Evolutionary conservation across 2,329 filamentous ascomycete genomes (phyloP).

Genomic region (Dothideomycetes sp.): DNA sequence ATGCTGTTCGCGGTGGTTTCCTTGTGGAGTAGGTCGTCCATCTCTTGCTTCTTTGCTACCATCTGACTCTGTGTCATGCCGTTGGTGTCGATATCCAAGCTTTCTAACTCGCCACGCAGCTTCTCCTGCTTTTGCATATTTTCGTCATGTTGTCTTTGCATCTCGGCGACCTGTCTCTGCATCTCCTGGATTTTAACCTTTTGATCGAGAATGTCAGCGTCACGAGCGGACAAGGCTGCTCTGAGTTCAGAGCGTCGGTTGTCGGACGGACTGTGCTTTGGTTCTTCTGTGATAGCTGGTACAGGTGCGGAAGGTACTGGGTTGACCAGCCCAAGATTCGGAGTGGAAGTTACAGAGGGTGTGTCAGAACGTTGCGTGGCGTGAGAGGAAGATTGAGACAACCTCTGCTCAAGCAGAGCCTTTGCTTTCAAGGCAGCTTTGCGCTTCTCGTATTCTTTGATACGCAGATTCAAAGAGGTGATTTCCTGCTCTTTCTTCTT

Average conservation of each 20-base stretch:
- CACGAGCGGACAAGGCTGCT: constrained; percentile 10
- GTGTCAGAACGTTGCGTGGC: not conserved
- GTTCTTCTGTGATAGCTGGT: not conserved
- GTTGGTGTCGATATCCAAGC: constrained; percentile 39
- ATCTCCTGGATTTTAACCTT: constrained; percentile 18
- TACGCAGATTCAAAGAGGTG: constrained; percentile 37
- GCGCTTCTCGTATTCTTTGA: constrained; percentile 40
- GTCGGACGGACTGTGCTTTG: not conserved
- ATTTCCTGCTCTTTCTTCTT: constrained; percentile 41
- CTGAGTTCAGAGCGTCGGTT: constrained; percentile 7
- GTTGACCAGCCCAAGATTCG: too few species aligned
- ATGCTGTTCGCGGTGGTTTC: not conserved
- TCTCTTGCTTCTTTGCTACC: constrained; percentile 33
- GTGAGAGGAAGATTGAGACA: constrained; percentile 7
- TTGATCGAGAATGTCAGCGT: constrained; percentile 17
- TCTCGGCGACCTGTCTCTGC: constrained; percentile 31
- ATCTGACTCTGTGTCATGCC: constrained; percentile 38
- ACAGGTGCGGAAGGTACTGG: not conserved
- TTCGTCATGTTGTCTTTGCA: constrained; percentile 34
- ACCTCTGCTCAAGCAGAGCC: constrained; percentile 11
- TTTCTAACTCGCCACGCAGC: constrained; percentile 34
- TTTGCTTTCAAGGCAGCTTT: constrained; percentile 30
- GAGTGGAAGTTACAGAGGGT: not conserved
- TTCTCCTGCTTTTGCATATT: constrained; percentile 28
- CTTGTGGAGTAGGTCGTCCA: constrained; percentile 13